phyloP scores from a whole-genome alignment of 257 asterid species.

The Gentiana dahurica region DNA sequence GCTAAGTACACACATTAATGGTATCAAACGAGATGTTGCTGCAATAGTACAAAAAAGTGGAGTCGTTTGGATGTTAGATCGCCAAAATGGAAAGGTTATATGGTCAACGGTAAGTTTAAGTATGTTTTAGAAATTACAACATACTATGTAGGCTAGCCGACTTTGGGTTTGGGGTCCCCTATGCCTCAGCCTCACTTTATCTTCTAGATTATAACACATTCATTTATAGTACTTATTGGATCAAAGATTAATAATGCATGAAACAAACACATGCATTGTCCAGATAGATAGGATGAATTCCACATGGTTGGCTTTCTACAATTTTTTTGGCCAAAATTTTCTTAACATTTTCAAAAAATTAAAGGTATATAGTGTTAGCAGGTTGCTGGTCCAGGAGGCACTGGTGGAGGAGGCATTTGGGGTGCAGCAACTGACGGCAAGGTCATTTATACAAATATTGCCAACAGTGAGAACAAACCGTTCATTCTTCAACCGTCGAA shows the following conservation, averaged over 20 bases:
- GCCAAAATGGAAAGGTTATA: constrained; percentile 26
- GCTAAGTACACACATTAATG: constrained; percentile 16
- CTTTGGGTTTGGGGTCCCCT: too few relatives aligned
- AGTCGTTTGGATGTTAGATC: constrained; percentile 37
- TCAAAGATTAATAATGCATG: background rate
- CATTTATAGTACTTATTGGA: background rate
- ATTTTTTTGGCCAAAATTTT: too few relatives aligned
- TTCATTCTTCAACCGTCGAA: constrained; percentile 30
- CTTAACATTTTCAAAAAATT: too few relatives aligned
- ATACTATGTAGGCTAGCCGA: too few relatives aligned
- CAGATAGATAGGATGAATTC: too few relatives aligned
- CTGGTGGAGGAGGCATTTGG: constrained; percentile 43
- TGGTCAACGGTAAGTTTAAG: constrained; percentile 31
- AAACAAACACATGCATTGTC: too few relatives aligned
- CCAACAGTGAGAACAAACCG: constrained; percentile 14
- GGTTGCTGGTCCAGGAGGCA: constrained; percentile 49
- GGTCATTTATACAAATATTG: constrained; percentile 39
- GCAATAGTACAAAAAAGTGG: constrained; percentile 52
- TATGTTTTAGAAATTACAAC: too few relatives aligned
- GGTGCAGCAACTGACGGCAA: constrained; percentile 42
- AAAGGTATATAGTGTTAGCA: constrained; percentile 1
- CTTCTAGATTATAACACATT: too few relatives aligned
- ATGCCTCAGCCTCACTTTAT: too few relatives aligned
- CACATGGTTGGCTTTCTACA: too few relatives aligned
- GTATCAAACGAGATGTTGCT: constrained; percentile 20